phyloP scores from a whole-genome alignment of 345 rosid species.

The Brassica nigra region DNA sequence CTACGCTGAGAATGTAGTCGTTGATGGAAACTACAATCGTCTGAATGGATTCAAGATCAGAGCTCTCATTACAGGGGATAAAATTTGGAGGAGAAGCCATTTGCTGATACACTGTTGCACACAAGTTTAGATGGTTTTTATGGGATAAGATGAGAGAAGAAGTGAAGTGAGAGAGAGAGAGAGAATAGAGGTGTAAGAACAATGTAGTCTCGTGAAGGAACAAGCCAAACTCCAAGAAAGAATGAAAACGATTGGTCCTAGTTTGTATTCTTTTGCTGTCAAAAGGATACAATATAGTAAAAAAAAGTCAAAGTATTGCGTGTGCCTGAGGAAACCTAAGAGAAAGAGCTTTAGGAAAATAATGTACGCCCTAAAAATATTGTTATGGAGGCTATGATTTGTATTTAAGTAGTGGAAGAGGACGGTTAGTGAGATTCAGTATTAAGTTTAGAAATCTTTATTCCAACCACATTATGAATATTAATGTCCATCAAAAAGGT shows the following conservation, averaged over 20 bases:
- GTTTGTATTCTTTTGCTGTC: constrained; percentile 41
- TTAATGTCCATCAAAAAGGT: neutral
- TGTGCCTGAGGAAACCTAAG: constrained; percentile 38
- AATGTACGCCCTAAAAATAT: neutral
- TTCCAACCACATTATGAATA: constrained; percentile 12
- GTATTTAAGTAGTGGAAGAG: constrained; percentile 26
- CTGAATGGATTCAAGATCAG: constrained; percentile 48
- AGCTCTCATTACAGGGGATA: constrained; percentile 40
- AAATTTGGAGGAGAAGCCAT: constrained; percentile 44
- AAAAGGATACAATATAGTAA: constrained; percentile 13
- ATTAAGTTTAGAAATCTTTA: neutral
- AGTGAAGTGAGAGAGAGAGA: constrained; percentile 21
- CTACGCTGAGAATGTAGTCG: constrained; percentile 40
- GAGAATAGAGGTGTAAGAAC: constrained; percentile 14
- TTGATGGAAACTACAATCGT: constrained; percentile 50
- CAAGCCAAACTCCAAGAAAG: constrained; percentile 41
- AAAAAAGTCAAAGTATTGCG: constrained; percentile 40
- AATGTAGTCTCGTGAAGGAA: constrained; percentile 44
- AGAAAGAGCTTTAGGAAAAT: neutral
- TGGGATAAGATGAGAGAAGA: constrained; percentile 38
- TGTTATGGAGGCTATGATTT: neutral
- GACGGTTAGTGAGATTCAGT: constrained; percentile 22
- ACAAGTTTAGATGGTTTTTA: constrained; percentile 24
- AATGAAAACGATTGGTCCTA: constrained; percentile 38
- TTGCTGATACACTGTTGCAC: constrained; percentile 11